These are phyloP conservation scores for Ceratobasidium sp. DNA, from an alignment of 1,284 basidiomycete species.

Conservation along the genomic window DNA sequence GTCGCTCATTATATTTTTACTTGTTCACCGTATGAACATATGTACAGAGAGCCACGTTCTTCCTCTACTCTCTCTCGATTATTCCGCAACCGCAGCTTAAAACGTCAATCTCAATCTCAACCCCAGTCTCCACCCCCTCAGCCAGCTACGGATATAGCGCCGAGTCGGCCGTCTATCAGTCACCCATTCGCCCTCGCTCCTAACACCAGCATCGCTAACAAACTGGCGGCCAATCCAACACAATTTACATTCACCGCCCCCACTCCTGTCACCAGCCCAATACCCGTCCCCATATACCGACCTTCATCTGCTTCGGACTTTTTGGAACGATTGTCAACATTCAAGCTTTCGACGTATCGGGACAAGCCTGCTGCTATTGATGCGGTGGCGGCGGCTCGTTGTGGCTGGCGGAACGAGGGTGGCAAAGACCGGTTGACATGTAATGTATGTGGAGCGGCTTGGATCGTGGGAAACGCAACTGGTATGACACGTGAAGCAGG, in stretches of 20 bases:
- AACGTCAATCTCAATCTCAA: conserved; percentile 19
- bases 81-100: conserved; percentile 27
- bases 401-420: conserved; percentile 62
- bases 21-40: background rate
- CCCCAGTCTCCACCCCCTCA: conserved; percentile 5
- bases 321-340: conserved; percentile 71
- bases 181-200: conserved; percentile 63
- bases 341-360: conserved; percentile 74
- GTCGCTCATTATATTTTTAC: conserved; percentile 28
- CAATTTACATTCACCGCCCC: conserved; percentile 50
- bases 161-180: conserved; percentile 69
- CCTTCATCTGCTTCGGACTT: conserved; percentile 75
- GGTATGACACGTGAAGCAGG: conserved; percentile 45
- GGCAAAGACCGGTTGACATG: conserved; percentile 43
- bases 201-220: conserved; percentile 55
- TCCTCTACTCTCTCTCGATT: conserved; percentile 37
- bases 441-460: conserved; percentile 42
- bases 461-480: conserved; percentile 42
- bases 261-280: conserved; percentile 48
- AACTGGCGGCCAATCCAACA: conserved; percentile 45
- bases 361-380: conserved; percentile 74
- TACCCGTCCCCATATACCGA: conserved; percentile 63
- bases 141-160: conserved; percentile 59
- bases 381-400: conserved; percentile 74
- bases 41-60: conserved; percentile 10